phyloP scores from a whole-genome alignment of 176 grass and related monocot genomes.

The Avena sativa region DNA sequence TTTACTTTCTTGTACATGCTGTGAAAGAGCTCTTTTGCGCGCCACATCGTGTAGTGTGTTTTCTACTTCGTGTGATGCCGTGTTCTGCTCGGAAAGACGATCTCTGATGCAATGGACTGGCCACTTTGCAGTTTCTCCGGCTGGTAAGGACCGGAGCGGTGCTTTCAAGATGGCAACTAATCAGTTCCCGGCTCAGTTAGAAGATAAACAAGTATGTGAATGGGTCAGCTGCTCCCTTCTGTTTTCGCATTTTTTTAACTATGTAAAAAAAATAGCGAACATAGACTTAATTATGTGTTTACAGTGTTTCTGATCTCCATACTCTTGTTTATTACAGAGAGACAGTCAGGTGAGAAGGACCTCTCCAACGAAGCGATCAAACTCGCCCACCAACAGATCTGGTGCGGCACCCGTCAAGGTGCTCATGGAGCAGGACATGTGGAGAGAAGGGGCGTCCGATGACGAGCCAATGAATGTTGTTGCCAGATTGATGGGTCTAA shows the following conservation, averaged over 20 bases:
- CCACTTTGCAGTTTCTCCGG: conserved; percentile 54
- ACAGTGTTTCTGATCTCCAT: neutral
- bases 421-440: conserved; percentile 94
- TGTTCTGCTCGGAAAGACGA: neutral
- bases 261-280: neutral
- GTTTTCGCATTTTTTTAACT: neutral
- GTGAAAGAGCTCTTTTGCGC: neutral
- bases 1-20: neutral
- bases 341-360: conserved; percentile 50
- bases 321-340: conserved; percentile 44
- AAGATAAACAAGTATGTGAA: conserved; percentile 73
- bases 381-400: conserved; percentile 57
- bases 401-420: conserved; percentile 70
- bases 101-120: conserved; percentile 30
- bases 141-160: conserved; percentile 50
- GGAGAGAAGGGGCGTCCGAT: conserved; percentile 61
- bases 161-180: conserved; percentile 46
- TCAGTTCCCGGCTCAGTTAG: conserved; percentile 43
- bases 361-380: conserved; percentile 54
- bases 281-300: neutral
- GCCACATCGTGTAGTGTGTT: neutral
- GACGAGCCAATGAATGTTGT: conserved; percentile 76
- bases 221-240: neutral
- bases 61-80: neutral
- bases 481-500: conserved; percentile 91